Evolutionary conservation across 106 monocot genomes (phyloP).

Genomic region (Allium cepa): DNA sequence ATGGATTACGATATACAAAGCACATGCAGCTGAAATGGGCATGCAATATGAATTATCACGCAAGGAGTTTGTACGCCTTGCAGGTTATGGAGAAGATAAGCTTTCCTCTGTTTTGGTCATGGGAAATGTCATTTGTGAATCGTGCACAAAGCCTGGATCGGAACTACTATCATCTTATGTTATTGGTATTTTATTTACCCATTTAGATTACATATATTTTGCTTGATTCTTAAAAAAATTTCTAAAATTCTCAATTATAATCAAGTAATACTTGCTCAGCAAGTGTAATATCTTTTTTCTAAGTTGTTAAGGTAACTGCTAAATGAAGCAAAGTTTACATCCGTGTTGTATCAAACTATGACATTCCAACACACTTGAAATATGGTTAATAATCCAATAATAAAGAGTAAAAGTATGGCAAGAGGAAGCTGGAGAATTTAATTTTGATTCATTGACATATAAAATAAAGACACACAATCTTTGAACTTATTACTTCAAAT

Average conservation of each 20-base stretch:
- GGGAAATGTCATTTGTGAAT: conserved; percentile 43
- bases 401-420: too few relatives aligned
- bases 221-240: background rate
- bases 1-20: background rate
- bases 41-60: conserved; percentile 17
- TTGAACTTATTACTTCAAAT: background rate
- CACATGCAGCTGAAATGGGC: background rate
- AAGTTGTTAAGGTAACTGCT: conserved; percentile 1
- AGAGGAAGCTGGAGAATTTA: too few relatives aligned
- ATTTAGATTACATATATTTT: background rate
- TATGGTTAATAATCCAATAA: background rate
- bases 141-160: conserved; percentile 7
- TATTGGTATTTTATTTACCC: conserved; percentile 14
- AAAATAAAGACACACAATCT: background rate
- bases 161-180: conserved; percentile 21
- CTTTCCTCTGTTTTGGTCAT: conserved; percentile 61
- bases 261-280: background rate
- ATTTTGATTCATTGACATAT: too few relatives aligned
- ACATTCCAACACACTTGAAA: conserved; percentile 6
- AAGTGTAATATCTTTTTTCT: conserved; percentile 3
- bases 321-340: conserved; percentile 10
- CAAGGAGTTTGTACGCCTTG: conserved; percentile 33
- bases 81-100: conserved; percentile 74
- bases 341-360: conserved; percentile 4
- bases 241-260: background rate